Evolutionary conservation across 805 yeast genomes (phyloP).

Genomic region (Cyberlindnera subsufficiens): DNA sequence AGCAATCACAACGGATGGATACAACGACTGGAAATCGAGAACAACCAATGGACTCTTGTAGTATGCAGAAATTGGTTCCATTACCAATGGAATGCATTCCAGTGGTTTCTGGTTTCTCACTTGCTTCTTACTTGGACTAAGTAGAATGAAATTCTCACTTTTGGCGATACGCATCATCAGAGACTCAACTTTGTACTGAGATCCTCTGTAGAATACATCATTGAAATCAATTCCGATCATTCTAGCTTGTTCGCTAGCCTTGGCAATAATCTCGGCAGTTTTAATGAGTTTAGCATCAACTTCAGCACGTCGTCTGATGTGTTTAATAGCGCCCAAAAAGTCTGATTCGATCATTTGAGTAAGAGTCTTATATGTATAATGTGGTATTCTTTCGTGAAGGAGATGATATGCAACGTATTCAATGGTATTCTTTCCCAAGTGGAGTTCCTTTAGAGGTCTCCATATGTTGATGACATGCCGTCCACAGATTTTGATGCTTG

Average conservation of each 20-base stretch:
- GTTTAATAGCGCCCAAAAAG: slow-evolving; percentile 35
- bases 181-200: slow-evolving; percentile 92
- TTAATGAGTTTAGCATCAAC: slow-evolving; percentile 34
- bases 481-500: slow-evolving; percentile 66
- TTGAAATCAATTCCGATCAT: slow-evolving; percentile 85
- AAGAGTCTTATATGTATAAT: slow-evolving; percentile 42
- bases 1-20: slow-evolving; percentile 90
- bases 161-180: slow-evolving; percentile 69
- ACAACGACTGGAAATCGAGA: slow-evolving; percentile 87
- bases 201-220: slow-evolving; percentile 84
- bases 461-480: slow-evolving; percentile 82
- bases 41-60: slow-evolving; percentile 89
- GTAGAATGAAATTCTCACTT: slow-evolving; percentile 61
- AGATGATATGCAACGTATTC: slow-evolving; percentile 72
- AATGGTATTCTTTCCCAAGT: slow-evolving; percentile 60
- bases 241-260: slow-evolving; percentile 78
- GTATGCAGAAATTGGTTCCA: slow-evolving; percentile 85
- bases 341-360: slow-evolving; percentile 38
- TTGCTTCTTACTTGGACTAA: slow-evolving; percentile 75
- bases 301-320: slow-evolving; percentile 39
- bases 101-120: slow-evolving; percentile 82
- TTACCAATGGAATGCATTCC: slow-evolving; percentile 82
- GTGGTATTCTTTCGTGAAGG: slow-evolving; percentile 64
- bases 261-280: slow-evolving; percentile 58
- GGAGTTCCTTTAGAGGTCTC: slow-evolving; percentile 67